Evolutionary conservation across 2,329 filamentous ascomycete genomes (phyloP), one percentile per base, ranked within the genome.

Genomic region (Aspergillus novoparasiticus): DNA sequence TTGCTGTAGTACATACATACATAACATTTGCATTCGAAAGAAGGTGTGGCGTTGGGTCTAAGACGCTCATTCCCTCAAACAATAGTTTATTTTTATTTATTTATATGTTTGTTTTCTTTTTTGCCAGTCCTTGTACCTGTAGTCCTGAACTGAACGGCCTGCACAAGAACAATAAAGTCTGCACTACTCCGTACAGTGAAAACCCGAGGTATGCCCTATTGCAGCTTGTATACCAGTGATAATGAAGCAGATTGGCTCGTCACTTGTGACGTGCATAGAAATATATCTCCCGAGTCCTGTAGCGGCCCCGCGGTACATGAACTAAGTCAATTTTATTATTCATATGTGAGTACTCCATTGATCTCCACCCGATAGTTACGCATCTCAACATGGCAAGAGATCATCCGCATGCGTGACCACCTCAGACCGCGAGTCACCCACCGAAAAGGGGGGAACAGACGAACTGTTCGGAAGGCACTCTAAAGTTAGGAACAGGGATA

Each of bases 211-310:
- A 34, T 43, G 16, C 12, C 36, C 23, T 46, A 30, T 39, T 32
- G 54, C n/a, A 50, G 23, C 48, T 32, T 21, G 26, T 50, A 26
- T 30, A 19, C 26, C 14, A 19, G 16, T 10, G 14, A 50, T 10
- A 19, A 50, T 19, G 46, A 55, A 28, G 45, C 56, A 58, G 45
- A 62, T 62, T 62, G 60, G 60, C 41, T 28, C 56, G 26, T 58
- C 55, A 45, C 56, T 14, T 55, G 60, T 57, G 51, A 57, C 34
- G 54, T 62, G 60, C 60, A 62, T 54, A 50, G 43, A 26, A 53
- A 23, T 21, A 34, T 36, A 54, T 54, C 6, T 54, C 51, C 51
- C 51, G 51, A 54, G 36, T 16, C 28, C 16, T 36, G 53, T 57
- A 48, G 32, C 54, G 53, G 41, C 11, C 46, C 23, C 12, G 32